A percentile compares a stretch with the other conserved stretches of the same genome.
These are phyloP conservation scores for Podospora fimiseda DNA, from an alignment of 495 filamentous ascomycete species.

Conservation along the genomic window DNA sequence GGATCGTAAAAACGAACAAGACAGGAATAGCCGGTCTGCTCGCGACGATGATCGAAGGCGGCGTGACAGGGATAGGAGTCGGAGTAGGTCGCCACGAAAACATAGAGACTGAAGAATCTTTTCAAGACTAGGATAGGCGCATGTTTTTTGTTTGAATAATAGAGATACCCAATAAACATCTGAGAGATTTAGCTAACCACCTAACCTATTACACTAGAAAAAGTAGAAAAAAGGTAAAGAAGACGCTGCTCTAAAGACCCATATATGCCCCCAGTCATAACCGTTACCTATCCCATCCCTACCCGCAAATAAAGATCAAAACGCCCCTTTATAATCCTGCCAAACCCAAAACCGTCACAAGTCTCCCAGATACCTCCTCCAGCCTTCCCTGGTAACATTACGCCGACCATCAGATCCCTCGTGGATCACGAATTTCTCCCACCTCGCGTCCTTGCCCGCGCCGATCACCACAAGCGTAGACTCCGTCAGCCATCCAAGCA, in stretches of 20 bases:
- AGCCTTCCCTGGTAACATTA: conserved; percentile 61
- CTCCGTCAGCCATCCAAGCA: conserved; percentile 70
- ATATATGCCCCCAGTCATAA: no score
- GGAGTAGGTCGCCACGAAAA: conserved; percentile 24
- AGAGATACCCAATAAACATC: no score
- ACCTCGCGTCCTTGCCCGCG: conserved; percentile 72
- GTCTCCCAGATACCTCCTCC: conserved; percentile 68
- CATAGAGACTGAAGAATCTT: conserved; percentile 1
- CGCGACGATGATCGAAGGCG: conserved; percentile 14
- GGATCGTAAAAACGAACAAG: conserved; percentile 17
- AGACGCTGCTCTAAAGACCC: no score
- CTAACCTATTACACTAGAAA: no score
- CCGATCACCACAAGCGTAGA: conserved; percentile 65
- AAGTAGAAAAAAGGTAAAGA: no score
- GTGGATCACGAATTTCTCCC: conserved; percentile 73
- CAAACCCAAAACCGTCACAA: no score
- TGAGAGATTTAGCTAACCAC: no score
- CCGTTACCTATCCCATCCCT: no score
- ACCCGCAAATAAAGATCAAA: no score
- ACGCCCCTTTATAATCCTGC: no score
- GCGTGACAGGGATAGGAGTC: conserved; percentile 12
- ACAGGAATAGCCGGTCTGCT: conserved; percentile 14
- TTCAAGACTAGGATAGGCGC: neutral
- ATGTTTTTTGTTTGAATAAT: no score
- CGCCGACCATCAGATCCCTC: conserved; percentile 58